Percentiles rank a stretch among this genome's conserved stretches.
Evolutionary conservation across 371 early-diverging fungal species (phyloP).

Genomic region (Circinella umbellata): DNA sequence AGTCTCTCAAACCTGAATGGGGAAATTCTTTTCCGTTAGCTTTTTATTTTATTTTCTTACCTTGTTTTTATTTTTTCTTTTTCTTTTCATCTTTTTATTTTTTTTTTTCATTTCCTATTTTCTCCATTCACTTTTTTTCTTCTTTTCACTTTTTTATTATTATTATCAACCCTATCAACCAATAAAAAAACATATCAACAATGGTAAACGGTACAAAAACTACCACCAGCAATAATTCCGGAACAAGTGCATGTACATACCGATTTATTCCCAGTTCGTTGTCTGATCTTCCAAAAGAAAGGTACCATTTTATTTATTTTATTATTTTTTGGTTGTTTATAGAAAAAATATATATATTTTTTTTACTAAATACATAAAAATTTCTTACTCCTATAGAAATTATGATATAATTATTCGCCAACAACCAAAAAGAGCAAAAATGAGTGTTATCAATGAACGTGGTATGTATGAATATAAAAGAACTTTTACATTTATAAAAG

Average conservation of each 20-base stretch:
- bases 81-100: background rate
- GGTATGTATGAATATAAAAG: constrained; percentile 24
- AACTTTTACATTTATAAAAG: no score
- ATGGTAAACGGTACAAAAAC: background rate
- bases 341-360: background rate
- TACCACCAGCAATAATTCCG: background rate
- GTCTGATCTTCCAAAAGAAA: constrained; percentile 33
- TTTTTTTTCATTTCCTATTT: background rate
- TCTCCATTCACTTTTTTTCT: background rate
- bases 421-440: constrained; percentile 38
- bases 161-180: constrained; percentile 2
- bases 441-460: constrained; percentile 41
- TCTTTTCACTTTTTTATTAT: background rate
- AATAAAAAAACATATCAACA: no score
- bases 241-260: constrained; percentile 38
- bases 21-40: constrained; percentile 26
- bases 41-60: constrained; percentile 17
- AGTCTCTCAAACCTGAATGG: constrained; percentile 5
- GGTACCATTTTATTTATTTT: constrained; percentile 20
- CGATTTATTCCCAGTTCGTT: constrained; percentile 48
- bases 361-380: background rate
- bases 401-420: constrained; percentile 35
- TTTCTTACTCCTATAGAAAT: constrained; percentile 10
- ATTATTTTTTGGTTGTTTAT: background rate
- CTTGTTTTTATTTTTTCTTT: constrained; percentile 5